Conservation (phyloP, 345 rosid species). For the Erucastrum elatum region DNA sequence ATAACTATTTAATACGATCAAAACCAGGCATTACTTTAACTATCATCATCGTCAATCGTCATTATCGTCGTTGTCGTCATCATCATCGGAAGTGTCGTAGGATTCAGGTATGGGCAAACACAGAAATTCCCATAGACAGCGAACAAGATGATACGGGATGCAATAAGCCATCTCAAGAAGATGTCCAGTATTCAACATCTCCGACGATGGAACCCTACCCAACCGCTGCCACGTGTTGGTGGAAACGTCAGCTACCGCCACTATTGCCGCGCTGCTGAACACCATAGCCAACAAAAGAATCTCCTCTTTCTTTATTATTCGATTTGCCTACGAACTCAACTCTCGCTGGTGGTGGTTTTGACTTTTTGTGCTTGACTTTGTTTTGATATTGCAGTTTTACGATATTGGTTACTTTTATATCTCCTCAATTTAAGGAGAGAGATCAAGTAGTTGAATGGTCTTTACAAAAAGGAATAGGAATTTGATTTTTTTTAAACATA, state of each 20-base stretch:
- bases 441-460: neutral
- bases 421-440: constrained; percentile 1
- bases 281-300: constrained; percentile 45
- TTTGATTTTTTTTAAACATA: too few relatives aligned
- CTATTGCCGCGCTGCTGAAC: constrained; percentile 48
- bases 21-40: neutral
- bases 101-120: constrained; percentile 50
- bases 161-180: constrained; percentile 64
- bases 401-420: neutral
- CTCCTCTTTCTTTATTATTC: neutral
- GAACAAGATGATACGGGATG: constrained; percentile 61
- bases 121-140: constrained; percentile 56
- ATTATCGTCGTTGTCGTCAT: too few relatives aligned
- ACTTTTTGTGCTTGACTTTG: too few relatives aligned
- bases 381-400: neutral
- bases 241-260: constrained; percentile 52
- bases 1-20: constrained; percentile 2
- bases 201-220: constrained; percentile 45
- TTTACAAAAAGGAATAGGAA: neutral
- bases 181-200: constrained; percentile 49
- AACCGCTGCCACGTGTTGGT: constrained; percentile 49
- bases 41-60: constrained; percentile 2
- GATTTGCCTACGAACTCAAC: neutral
- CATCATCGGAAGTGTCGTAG: constrained; percentile 4
- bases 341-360: neutral